Evolutionary conservation across 1,284 basidiomycete species (phyloP).

Genomic region (Caloboletus inedulis): DNA sequence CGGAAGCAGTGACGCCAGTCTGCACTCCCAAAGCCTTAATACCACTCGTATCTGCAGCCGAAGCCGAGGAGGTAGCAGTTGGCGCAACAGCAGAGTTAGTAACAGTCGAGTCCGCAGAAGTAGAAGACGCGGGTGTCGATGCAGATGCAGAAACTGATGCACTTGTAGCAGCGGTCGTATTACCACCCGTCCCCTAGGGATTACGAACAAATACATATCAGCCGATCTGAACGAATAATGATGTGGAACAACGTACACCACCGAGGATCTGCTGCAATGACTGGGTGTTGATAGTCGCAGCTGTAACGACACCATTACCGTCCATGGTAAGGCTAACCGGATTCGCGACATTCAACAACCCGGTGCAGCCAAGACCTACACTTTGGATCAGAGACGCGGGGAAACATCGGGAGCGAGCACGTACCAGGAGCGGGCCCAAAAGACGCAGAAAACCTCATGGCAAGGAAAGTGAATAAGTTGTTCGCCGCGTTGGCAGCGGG

Average conservation of each 20-base stretch:
- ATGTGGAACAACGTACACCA: conserved; percentile 3
- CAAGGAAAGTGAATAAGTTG: conserved; percentile 28
- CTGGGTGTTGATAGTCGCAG: conserved; percentile 24
- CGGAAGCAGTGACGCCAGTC: background rate
- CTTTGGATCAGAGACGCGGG: background rate
- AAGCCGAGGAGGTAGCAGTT: background rate
- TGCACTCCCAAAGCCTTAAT: background rate
- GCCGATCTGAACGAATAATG: background rate
- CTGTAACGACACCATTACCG: conserved; percentile 27
- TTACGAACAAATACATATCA: background rate
- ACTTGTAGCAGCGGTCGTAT: background rate
- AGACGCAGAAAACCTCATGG: conserved; percentile 26
- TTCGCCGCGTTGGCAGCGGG: conserved; percentile 21
- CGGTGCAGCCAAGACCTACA: conserved; percentile 23
- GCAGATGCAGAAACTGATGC: background rate
- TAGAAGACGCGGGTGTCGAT: background rate
- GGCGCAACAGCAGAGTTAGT: background rate
- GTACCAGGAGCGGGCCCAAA: conserved; percentile 25
- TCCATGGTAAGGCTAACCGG: conserved; percentile 25
- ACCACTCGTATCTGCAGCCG: background rate
- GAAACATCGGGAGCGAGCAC: background rate
- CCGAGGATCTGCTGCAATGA: conserved; percentile 20
- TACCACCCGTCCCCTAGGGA: conserved; percentile 4
- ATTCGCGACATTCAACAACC: conserved; percentile 22
- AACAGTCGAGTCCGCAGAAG: background rate